phyloP scores from a whole-genome alignment of 2,329 filamentous ascomycete genomes.

The Talaromyces rugulosus region DNA sequence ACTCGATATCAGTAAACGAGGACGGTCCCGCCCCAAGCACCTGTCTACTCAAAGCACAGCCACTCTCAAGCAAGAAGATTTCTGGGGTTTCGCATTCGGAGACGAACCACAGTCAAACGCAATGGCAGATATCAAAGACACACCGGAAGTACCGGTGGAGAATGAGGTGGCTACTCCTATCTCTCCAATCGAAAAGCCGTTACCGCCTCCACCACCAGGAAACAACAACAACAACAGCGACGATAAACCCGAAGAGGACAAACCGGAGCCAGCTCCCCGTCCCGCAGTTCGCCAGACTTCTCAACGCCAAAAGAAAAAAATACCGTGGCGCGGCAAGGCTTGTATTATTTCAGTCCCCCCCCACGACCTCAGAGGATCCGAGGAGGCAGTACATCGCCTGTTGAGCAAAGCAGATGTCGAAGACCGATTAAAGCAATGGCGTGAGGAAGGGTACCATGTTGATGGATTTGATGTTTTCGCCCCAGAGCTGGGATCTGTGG shows the following conservation, averaged over 20 bases:
- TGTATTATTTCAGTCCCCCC: constrained; percentile 67
- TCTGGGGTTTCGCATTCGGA: constrained; percentile 43
- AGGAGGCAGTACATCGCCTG: constrained; percentile 31
- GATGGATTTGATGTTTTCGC: constrained; percentile 37
- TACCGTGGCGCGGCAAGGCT: constrained; percentile 71
- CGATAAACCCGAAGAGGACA: neutral
- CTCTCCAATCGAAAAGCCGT: constrained; percentile 35
- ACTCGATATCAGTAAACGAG: constrained; percentile 11
- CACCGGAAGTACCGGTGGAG: constrained; percentile 13
- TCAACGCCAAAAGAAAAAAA: constrained; percentile 59
- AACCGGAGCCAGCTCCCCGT: constrained; percentile 10
- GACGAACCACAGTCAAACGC: constrained; percentile 29
- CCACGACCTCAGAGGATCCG: constrained; percentile 61
- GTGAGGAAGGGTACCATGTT: constrained; percentile 40
- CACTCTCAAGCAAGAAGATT: constrained; percentile 41
- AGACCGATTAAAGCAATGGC: constrained; percentile 36
- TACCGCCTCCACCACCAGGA: constrained; percentile 33
- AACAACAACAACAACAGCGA: constrained; percentile 6
- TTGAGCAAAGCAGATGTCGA: constrained; percentile 38
- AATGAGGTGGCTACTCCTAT: constrained; percentile 13
- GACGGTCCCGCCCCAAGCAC: constrained; percentile 29
- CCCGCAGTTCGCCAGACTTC: constrained; percentile 17
- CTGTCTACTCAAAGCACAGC: constrained; percentile 34
- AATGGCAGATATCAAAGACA: constrained; percentile 29
- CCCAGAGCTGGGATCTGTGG: constrained; percentile 22